Percentiles rank a stretch among this genome's conserved stretches.
These are phyloP conservation scores for Prosopis cineraria DNA, from an alignment of 306 rosid genomes.

Conservation along the genomic window DNA sequence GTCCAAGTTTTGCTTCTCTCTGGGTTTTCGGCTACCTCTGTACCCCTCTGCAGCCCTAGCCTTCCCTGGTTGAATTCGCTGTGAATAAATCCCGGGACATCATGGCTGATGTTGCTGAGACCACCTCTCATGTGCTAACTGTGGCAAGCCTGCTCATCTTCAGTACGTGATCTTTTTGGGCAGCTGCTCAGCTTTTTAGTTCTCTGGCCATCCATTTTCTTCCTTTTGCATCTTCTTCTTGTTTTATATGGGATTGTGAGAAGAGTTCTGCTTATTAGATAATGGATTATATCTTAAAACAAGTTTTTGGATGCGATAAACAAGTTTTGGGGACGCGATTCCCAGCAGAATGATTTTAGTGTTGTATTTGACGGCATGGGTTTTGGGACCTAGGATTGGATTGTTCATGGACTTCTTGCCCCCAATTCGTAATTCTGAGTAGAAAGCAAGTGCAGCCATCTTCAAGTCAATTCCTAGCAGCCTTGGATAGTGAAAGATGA, in stretches of 20 bases:
- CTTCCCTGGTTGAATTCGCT: not conserved
- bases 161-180: constrained; percentile 51
- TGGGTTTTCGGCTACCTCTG: not conserved
- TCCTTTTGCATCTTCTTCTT: not conserved
- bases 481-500: not conserved
- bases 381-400: constrained; percentile 1
- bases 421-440: not conserved
- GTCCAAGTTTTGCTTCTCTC: not conserved
- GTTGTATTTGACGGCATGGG: not conserved
- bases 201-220: not conserved
- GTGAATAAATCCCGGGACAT: not conserved
- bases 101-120: constrained; percentile 63
- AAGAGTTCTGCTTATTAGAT: not conserved
- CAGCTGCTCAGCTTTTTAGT: not conserved
- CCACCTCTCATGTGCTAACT: constrained; percentile 63
- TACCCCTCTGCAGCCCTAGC: constrained; percentile 31
- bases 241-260: not conserved
- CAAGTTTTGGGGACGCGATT: constrained; percentile 22
- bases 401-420: not conserved
- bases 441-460: not conserved
- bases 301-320: not conserved
- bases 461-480: not conserved
- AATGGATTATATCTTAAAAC: not conserved
- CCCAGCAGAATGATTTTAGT: not conserved
- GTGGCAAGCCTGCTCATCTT: constrained; percentile 81